Evolutionary conservation across 805 yeast species (phyloP).

Genomic region (Saccharomycopsis microspora): DNA sequence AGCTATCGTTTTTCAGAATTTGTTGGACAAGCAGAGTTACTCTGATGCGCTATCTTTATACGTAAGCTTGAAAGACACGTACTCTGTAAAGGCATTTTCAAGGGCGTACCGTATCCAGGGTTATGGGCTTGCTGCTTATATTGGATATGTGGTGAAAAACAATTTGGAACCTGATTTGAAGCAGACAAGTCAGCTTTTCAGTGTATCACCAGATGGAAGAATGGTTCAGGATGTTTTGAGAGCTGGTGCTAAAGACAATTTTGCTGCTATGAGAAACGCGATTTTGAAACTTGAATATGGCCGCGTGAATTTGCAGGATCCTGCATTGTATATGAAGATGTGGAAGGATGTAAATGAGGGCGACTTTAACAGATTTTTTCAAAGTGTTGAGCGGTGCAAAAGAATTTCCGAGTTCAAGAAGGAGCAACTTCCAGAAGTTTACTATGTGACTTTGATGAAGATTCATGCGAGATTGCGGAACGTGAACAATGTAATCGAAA

Average conservation of each 20-base stretch:
- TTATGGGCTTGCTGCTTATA: slow-evolving; percentile 7
- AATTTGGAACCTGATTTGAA: slow-evolving; percentile 1
- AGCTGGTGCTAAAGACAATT: no score
- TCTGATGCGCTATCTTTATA: no score
- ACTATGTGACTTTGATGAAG: slow-evolving; percentile 34
- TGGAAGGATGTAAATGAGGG: slow-evolving; percentile 16
- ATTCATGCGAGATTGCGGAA: slow-evolving; percentile 28
- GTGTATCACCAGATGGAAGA: no score
- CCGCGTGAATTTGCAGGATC: slow-evolving; percentile 1
- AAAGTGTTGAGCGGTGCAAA: not conserved
- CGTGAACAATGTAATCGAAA: slow-evolving; percentile 27
- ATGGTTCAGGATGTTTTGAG: no score
- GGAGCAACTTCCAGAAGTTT: slow-evolving; percentile 27
- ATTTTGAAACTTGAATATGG: no score
- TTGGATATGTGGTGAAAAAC: slow-evolving; percentile 2
- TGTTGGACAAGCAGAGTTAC: no score
- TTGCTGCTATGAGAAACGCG: no score
- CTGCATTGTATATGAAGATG: slow-evolving; percentile 16
- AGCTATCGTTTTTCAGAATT: no score
- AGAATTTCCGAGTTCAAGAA: slow-evolving; percentile 21
- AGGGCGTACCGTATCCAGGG: not conserved
- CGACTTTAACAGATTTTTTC: slow-evolving; percentile 15
- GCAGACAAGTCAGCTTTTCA: slow-evolving; percentile 1
- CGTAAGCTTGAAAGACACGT: no score
- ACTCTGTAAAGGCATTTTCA: no score